Percentiles rank a stretch among this genome's conserved stretches.
Conservation (phyloP, 148 eudicot genomes). For the Silene conica region DNA sequence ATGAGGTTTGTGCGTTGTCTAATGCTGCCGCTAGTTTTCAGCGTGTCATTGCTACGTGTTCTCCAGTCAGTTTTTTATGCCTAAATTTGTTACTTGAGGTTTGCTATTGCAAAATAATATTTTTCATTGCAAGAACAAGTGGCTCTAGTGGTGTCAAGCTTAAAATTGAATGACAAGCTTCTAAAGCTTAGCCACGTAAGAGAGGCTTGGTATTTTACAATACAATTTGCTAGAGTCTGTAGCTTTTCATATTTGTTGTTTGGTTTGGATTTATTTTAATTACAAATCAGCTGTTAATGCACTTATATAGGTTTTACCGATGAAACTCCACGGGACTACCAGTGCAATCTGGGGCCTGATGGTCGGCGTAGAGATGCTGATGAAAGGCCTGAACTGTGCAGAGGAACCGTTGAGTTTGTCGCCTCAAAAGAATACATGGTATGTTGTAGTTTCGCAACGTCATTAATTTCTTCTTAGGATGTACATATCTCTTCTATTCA, state of each 20-base stretch:
- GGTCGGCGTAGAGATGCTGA: slow-evolving; percentile 99
- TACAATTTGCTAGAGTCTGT: neutral
- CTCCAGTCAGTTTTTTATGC: too few species aligned
- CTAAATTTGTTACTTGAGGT: too few species aligned
- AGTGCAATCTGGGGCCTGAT: slow-evolving; percentile 91
- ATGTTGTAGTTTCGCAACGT: slow-evolving; percentile 19
- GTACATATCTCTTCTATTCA: neutral
- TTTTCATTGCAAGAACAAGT: too few species aligned
- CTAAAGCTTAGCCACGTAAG: neutral
- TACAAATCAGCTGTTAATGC: neutral
- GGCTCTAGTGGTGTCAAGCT: neutral
- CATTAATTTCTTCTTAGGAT: neutral
- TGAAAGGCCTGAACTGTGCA: slow-evolving; percentile 92
- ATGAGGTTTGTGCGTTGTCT: too few species aligned
- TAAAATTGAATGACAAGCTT: neutral
- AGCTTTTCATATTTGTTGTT: neutral
- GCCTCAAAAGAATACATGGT: slow-evolving; percentile 94
- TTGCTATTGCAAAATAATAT: too few species aligned
- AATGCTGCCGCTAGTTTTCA: too few species aligned
- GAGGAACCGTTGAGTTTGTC: slow-evolving; percentile 98
- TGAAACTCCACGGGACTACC: slow-evolving; percentile 96
- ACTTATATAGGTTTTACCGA: slow-evolving; percentile 73
- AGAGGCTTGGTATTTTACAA: neutral
- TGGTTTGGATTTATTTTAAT: neutral
- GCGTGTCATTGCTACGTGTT: too few species aligned